These are phyloP conservation scores for Coemansia sp. DNA, from an alignment of 192 early-diverging fungal species.

Conservation along the genomic window DNA sequence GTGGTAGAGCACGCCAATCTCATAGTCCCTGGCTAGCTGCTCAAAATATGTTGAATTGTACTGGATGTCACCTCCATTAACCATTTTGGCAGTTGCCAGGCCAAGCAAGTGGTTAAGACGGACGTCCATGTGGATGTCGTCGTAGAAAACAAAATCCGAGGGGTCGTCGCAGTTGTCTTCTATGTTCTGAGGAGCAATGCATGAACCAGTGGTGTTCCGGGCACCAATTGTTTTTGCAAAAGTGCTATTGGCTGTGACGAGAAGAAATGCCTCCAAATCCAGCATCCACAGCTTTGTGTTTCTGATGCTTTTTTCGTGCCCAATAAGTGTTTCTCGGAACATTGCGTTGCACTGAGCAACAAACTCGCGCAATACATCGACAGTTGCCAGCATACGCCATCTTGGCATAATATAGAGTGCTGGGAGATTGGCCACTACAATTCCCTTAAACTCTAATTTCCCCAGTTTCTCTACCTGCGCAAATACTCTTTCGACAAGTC, in stretches of 20 bases:
- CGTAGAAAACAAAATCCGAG: slow-evolving; percentile 27
- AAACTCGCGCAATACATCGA: slow-evolving; percentile 16
- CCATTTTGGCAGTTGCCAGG: slow-evolving; percentile 19
- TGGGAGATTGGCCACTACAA: slow-evolving; percentile 20
- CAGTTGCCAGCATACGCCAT: slow-evolving; percentile 17
- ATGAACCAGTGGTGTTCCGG: slow-evolving; percentile 20
- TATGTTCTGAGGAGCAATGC: slow-evolving; percentile 9
- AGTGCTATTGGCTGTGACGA: slow-evolving; percentile 22
- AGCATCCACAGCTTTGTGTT: slow-evolving; percentile 23
- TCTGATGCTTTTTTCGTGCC: neutral
- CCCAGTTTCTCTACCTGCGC: slow-evolving; percentile 10
- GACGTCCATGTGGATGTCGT: slow-evolving; percentile 30
- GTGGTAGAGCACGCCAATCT: slow-evolving; percentile 32
- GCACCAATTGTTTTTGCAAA: slow-evolving; percentile 28
- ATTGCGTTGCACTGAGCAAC: slow-evolving; percentile 8
- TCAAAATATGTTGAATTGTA: slow-evolving; percentile 19
- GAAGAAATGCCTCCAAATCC: slow-evolving; percentile 21
- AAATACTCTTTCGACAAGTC: slow-evolving; percentile 12
- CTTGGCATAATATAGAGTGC: slow-evolving; percentile 22
- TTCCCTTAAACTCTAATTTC: slow-evolving; percentile 22
- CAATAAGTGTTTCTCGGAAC: slow-evolving; percentile 16
- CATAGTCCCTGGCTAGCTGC: slow-evolving; percentile 24
- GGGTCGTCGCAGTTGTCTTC: slow-evolving; percentile 16
- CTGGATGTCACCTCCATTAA: slow-evolving; percentile 17
- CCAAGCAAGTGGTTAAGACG: slow-evolving; percentile 31